Evolutionary conservation across 108 stramenopile genomes (phyloP).

Genomic region (Skeletonema tropicum): DNA sequence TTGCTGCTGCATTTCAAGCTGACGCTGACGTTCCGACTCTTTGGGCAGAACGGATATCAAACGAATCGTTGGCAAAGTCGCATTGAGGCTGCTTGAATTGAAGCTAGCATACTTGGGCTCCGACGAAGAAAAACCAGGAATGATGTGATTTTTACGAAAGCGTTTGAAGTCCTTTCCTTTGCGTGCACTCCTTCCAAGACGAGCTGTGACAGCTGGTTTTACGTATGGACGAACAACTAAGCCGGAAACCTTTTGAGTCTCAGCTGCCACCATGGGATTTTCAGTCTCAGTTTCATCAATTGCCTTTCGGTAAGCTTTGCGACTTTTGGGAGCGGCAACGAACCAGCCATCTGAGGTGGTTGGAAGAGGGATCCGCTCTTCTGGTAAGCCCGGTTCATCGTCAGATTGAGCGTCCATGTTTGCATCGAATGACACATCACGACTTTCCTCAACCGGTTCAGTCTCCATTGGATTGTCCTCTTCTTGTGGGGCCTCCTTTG

Average conservation of each 20-base stretch:
- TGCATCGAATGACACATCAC: neutral
- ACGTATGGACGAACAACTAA: slow-evolving; percentile 42
- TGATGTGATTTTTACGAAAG: slow-evolving; percentile 44
- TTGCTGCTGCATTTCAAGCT: slow-evolving; percentile 46
- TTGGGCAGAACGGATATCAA: slow-evolving; percentile 48
- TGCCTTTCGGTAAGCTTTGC: slow-evolving; percentile 44
- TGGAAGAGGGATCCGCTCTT: slow-evolving; percentile 39
- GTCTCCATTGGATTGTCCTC: slow-evolving; percentile 7
- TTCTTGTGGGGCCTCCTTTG: neutral
- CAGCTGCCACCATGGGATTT: slow-evolving; percentile 24
- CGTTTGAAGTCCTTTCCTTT: slow-evolving; percentile 48
- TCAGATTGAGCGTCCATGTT: slow-evolving; percentile 19
- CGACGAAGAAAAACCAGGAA: slow-evolving; percentile 41
- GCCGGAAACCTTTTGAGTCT: slow-evolving; percentile 39
- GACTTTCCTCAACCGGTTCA: slow-evolving; percentile 10
- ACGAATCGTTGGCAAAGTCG: slow-evolving; percentile 22
- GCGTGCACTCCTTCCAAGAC: neutral
- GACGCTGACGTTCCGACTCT: slow-evolving; percentile 59
- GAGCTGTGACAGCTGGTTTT: neutral
- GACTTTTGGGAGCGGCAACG: slow-evolving; percentile 41
- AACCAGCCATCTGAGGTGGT: slow-evolving; percentile 49
- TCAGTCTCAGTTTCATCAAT: slow-evolving; percentile 24
- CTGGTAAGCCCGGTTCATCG: slow-evolving; percentile 42
- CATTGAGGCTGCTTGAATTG: neutral
- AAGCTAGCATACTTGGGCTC: neutral